A percentile compares a stretch with the other conserved stretches of the same genome.
Conservation (phyloP, 495 filamentous ascomycete species). For the Schizothecium vesticola region DNA sequence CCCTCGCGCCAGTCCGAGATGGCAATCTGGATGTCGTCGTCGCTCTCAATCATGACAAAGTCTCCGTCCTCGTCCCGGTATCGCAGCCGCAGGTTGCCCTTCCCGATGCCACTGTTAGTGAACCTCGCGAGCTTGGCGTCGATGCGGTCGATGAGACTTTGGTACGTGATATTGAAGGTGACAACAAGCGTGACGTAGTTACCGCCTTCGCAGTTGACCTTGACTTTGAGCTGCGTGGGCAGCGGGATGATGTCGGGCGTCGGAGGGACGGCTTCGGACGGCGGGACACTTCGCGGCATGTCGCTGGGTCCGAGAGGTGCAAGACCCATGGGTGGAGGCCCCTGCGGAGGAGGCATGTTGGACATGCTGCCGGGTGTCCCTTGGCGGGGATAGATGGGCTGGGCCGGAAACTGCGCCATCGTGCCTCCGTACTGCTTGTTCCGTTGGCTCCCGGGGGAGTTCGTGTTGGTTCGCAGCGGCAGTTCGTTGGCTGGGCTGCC, state of each 20-base stretch:
- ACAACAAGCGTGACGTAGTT: conserved; percentile 89
- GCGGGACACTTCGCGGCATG: conserved; percentile 20
- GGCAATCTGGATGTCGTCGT: conserved; percentile 90
- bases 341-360: conserved; percentile 28
- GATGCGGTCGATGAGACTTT: conserved; percentile 90
- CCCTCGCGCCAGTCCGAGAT: conserved; percentile 89
- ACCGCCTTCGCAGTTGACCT: conserved; percentile 76
- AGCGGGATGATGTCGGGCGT: conserved; percentile 51
- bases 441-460: conserved; percentile 47
- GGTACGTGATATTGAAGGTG: conserved; percentile 85
- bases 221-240: conserved; percentile 86
- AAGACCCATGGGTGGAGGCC: conserved; percentile 28
- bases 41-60: conserved; percentile 84
- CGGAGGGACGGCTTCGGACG: conserved; percentile 32
- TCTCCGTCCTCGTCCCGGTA: conserved; percentile 93
- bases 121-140: conserved; percentile 86
- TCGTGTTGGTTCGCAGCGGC: conserved; percentile 47
- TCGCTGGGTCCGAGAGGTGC: conserved; percentile 28
- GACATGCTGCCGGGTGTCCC: conserved; percentile 32
- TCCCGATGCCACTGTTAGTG: conserved; percentile 71
- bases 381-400: conserved; percentile 43
- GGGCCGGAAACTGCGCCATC: conserved; percentile 44
- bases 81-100: conserved; percentile 71
- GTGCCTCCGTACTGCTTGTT: conserved; percentile 33
- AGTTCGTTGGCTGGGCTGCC: conserved; percentile 49